A percentile compares a stretch with the other conserved stretches of the same genome.
These are phyloP conservation scores for Aspergillus campestris DNA, from an alignment of 495 filamentous ascomycete genomes.

Conservation along the genomic window DNA sequence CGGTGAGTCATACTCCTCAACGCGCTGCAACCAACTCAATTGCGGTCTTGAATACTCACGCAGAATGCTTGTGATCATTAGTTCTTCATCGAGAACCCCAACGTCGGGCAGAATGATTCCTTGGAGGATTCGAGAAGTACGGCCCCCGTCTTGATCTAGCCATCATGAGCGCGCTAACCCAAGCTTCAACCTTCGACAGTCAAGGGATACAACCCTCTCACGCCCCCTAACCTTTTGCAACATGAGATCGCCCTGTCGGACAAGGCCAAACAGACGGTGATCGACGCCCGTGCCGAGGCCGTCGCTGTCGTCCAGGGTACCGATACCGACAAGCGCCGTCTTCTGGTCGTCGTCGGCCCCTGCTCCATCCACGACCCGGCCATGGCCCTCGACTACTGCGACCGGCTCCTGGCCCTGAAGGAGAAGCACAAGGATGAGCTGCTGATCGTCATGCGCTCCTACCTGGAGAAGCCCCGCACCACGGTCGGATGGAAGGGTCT, in stretches of 20 bases:
- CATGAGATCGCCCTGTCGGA: slow-evolving; percentile 81
- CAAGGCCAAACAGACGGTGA: slow-evolving; percentile 70
- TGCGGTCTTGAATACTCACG: slow-evolving; percentile 8
- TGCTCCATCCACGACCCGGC: slow-evolving; percentile 96
- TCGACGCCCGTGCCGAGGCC: slow-evolving; percentile 72
- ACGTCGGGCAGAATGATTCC: slow-evolving; percentile 70
- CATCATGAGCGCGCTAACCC: slow-evolving; percentile 2
- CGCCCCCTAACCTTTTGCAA: slow-evolving; percentile 88
- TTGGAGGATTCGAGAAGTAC: slow-evolving; percentile 90
- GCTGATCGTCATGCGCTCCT: slow-evolving; percentile 93
- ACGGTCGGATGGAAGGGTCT: slow-evolving; percentile 99
- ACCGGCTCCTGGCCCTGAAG: slow-evolving; percentile 70
- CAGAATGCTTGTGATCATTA: slow-evolving; percentile 9
- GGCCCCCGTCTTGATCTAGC: slow-evolving; percentile 11
- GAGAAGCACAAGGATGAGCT: slow-evolving; percentile 86
- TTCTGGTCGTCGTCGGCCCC: slow-evolving; percentile 90
- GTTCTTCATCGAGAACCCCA: slow-evolving; percentile 87
- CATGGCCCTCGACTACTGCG: slow-evolving; percentile 90
- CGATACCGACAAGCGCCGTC: slow-evolving; percentile 59
- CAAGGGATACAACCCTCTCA: slow-evolving; percentile 87
- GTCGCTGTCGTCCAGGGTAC: slow-evolving; percentile 70
- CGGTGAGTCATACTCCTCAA: slow-evolving; percentile 24
- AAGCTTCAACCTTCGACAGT: slow-evolving; percentile 40
- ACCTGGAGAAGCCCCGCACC: slow-evolving; percentile 97
- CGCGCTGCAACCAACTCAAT: not conserved